These are phyloP conservation scores for Lachancea quebecensis DNA, from an alignment of 805 yeast genomes.

Conservation along the genomic window DNA sequence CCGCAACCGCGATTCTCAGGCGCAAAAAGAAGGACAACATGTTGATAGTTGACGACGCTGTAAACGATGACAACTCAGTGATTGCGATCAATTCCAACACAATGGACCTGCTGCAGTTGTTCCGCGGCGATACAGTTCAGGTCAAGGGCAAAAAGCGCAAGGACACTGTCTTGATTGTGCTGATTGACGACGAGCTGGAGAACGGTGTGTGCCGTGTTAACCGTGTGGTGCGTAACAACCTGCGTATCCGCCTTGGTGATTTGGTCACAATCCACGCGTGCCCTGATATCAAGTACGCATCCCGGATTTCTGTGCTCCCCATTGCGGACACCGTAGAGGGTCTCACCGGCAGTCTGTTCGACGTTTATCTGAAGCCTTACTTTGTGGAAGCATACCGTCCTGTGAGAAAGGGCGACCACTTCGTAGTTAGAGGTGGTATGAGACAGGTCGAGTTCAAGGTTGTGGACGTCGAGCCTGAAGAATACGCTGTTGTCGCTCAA, in stretches of 20 bases:
- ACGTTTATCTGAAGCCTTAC: conserved; percentile 93
- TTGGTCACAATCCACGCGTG: conserved; percentile 87
- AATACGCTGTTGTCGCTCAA: conserved; percentile 95
- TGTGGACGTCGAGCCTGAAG: conserved; percentile 96
- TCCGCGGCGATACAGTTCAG: conserved; percentile 95
- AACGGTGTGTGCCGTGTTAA: conserved; percentile 92
- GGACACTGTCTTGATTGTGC: conserved; percentile 92
- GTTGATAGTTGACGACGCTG: conserved; percentile 91
- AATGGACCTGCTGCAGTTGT: conserved; percentile 88
- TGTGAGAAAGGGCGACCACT: conserved; percentile 93
- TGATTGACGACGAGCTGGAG: conserved; percentile 93
- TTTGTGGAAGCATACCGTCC: conserved; percentile 99
- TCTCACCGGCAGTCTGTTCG: conserved; percentile 91
- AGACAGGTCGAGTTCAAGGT: conserved; percentile 98
- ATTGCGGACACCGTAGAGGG: conserved; percentile 98
- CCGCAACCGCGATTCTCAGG: conserved; percentile 96
- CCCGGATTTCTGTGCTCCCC: conserved; percentile 90
- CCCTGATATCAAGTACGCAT: conserved; percentile 96
- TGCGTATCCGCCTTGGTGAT: conserved; percentile 91
- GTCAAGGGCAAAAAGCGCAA: conserved; percentile 98
- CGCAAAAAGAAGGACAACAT: conserved; percentile 97
- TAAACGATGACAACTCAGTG: conserved; percentile 93
- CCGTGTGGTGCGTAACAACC: conserved; percentile 92
- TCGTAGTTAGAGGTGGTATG: conserved; percentile 98
- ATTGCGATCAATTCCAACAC: conserved; percentile 92